phyloP scores from a whole-genome alignment of 345 rosid genomes.

The Citrus reticulata region DNA sequence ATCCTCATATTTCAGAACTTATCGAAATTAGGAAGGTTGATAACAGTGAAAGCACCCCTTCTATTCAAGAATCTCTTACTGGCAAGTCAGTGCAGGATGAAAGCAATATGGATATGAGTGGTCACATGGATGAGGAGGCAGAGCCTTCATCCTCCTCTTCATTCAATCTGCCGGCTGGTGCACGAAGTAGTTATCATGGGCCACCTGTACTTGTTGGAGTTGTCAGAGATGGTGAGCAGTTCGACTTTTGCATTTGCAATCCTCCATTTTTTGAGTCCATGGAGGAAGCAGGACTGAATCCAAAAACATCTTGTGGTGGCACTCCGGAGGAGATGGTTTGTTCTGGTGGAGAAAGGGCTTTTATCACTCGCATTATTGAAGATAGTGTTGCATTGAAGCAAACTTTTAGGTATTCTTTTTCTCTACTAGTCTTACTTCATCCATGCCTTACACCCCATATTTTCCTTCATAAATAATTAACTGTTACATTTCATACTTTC shows the following conservation, averaged over 20 bases:
- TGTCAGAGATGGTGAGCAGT: slow-evolving; percentile 64
- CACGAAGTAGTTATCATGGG: slow-evolving; percentile 31
- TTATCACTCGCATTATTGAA: slow-evolving; percentile 65
- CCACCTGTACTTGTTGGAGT: slow-evolving; percentile 59
- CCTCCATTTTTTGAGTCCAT: slow-evolving; percentile 91
- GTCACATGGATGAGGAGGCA: slow-evolving; percentile 12
- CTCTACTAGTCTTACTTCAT: not conserved
- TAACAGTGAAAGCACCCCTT: slow-evolving; percentile 11
- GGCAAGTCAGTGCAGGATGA: slow-evolving; percentile 16
- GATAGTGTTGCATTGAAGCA: slow-evolving; percentile 69
- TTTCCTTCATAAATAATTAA: not conserved
- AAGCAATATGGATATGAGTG: slow-evolving; percentile 14
- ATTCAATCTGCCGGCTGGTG: slow-evolving; percentile 15
- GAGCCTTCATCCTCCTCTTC: slow-evolving; percentile 15
- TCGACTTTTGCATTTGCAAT: slow-evolving; percentile 94
- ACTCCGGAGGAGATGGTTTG: slow-evolving; percentile 89
- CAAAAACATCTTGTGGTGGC: slow-evolving; percentile 91
- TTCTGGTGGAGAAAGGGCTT: slow-evolving; percentile 82
- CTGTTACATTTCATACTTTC: slow-evolving; percentile 11
- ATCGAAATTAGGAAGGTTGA: slow-evolving; percentile 67
- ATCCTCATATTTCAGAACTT: slow-evolving; percentile 60
- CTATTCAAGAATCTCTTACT: slow-evolving; percentile 16
- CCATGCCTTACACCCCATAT: not conserved
- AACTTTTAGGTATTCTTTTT: slow-evolving; percentile 47
- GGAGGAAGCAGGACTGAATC: slow-evolving; percentile 85